Conservation (phyloP, 2,329 filamentous ascomycete genomes). For the Colletotrichum viniferum region DNA sequence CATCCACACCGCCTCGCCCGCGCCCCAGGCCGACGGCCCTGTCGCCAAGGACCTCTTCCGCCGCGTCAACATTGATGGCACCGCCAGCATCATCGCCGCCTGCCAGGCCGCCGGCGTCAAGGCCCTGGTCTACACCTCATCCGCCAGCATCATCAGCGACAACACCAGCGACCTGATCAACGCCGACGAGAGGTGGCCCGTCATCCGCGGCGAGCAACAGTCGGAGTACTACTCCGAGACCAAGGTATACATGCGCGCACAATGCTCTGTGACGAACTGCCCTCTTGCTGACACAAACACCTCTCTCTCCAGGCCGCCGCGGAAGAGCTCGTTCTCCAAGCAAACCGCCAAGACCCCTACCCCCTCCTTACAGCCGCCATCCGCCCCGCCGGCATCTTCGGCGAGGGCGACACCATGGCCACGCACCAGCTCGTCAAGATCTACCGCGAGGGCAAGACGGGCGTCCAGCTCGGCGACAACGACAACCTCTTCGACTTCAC, state of each 20-base stretch:
- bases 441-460: conserved; percentile 70
- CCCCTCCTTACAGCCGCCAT: conserved; percentile 76
- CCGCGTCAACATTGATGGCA: conserved; percentile 89
- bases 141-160: conserved; percentile 85
- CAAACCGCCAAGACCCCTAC: conserved; percentile 65
- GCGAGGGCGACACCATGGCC: conserved; percentile 82
- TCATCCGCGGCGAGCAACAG: conserved; percentile 73
- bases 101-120: conserved; percentile 74
- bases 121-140: conserved; percentile 89
- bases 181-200: conserved; percentile 82
- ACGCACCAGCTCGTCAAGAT: conserved; percentile 77
- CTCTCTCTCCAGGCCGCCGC: conserved; percentile 65
- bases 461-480: conserved; percentile 79
- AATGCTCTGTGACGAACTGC: neutral
- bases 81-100: conserved; percentile 76
- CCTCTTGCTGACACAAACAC: neutral
- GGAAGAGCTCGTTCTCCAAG: conserved; percentile 78
- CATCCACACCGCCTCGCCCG: conserved; percentile 86
- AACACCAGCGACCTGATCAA: conserved; percentile 80
- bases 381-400: conserved; percentile 88
- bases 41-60: conserved; percentile 68
- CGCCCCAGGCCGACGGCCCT: conserved; percentile 53
- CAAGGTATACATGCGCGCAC: conserved; percentile 61
- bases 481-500: conserved; percentile 69
- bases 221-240: conserved; percentile 88